Conservation (phyloP, 768 basidiomycete species). For the Agaricus blazei region DNA sequence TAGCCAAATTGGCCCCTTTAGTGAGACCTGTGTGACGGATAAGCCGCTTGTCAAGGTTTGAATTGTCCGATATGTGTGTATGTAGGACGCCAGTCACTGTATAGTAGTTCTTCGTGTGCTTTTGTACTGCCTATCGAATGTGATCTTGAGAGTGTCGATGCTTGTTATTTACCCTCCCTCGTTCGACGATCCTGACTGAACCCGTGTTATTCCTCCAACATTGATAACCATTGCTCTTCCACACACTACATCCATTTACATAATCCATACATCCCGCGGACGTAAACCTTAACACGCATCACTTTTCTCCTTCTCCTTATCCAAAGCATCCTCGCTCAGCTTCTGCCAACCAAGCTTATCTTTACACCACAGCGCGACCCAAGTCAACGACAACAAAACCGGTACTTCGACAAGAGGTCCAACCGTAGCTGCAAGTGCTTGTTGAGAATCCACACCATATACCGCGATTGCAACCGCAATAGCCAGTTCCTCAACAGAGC, state of each 20-base stretch:
- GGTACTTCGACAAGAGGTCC: slow-evolving; percentile 76
- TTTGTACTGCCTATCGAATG: too few relatives aligned
- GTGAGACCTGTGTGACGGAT: slow-evolving; percentile 4
- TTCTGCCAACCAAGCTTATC: slow-evolving; percentile 35
- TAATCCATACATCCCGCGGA: too few relatives aligned
- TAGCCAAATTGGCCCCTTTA: neutral
- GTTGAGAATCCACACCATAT: slow-evolving; percentile 72
- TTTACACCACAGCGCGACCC: slow-evolving; percentile 43
- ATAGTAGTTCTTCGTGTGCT: too few relatives aligned
- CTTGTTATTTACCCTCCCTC: too few relatives aligned
- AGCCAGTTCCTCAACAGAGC: slow-evolving; percentile 25
- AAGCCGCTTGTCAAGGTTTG: neutral
- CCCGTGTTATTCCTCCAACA: too few relatives aligned
- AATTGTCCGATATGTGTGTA: neutral
- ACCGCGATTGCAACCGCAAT: slow-evolving; percentile 72
- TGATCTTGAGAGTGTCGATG: too few relatives aligned
- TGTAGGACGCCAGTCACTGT: too few relatives aligned
- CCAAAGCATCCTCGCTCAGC: slow-evolving; percentile 1
- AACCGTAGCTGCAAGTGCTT: slow-evolving; percentile 78
- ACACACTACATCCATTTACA: too few relatives aligned
- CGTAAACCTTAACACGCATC: too few relatives aligned
- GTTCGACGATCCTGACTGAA: too few relatives aligned
- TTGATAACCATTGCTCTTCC: too few relatives aligned
- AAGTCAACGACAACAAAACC: slow-evolving; percentile 64
- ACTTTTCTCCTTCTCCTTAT: neutral